Base-by-base conservation (phyloP, 75 land plant genomes). In the Cryptomeria japonica region DNA sequence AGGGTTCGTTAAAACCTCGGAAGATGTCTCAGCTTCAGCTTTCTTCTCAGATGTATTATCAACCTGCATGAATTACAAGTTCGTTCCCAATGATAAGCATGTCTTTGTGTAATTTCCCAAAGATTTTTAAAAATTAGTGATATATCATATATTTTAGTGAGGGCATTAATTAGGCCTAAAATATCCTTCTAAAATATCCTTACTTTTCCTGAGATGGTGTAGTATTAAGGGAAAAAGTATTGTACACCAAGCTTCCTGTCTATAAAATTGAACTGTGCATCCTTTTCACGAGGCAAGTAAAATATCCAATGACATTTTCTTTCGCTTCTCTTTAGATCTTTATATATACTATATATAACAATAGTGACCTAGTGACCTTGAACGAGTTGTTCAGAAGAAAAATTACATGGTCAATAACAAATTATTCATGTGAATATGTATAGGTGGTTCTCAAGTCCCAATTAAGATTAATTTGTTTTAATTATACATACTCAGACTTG, bases 11-110 rank as follows among this genome's bases (percentile, higher is more conserved):
- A 92, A 68, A 19, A 87, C 86, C 55, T 92, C 93, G 9, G 87
- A 80, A 28, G 83, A 86, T 28, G 85, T 51, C 31, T 91, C 92
- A 0, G 42, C 92, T 28, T 42, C 87, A 28, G 51, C 13, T 88
- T 91, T 91, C 61, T 92, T 92, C 87, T 92, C 93, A 41, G 80
- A 84, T 79, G 85, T 87, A 47, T 79, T 75, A 68, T 92, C 93
- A 6, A 92, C 87, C 91, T 90, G 91, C 25, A 44, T 15, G 41
- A 32, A 34, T 34, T 32, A 39, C 41, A 58, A 87, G 37, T 61
- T 46, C 16, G 51, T 64, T 34, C 19, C 22, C 15, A 56, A 13
- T 28, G 32, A 83, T 16, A 85, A 39, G 25, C 51, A 42, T 46
- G 84, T 46, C 49, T n/a, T 25, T 11, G 49, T 44, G n/a, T 44